Evolutionary conservation across 139 green algal species (phyloP).

Genomic region (Pleodorina starrii): DNA sequence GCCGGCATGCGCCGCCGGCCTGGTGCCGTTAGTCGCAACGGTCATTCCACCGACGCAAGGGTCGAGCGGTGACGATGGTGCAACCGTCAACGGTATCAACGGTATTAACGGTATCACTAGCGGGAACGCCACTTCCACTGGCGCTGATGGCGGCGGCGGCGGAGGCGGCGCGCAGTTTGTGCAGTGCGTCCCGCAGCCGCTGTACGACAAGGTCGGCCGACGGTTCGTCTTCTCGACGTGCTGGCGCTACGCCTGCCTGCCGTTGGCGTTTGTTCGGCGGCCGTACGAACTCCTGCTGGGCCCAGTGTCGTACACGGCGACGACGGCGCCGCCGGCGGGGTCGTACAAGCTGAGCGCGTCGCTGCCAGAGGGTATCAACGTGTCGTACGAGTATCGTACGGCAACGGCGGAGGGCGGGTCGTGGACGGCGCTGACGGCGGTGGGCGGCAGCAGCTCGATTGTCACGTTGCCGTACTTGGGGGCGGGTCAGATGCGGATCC

Average conservation of each 20-base stretch:
- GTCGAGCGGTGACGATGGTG: too few species aligned
- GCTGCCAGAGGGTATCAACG: neutral
- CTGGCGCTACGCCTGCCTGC: slow-evolving; percentile 44
- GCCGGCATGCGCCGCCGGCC: neutral
- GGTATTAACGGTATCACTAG: neutral
- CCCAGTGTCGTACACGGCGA: neutral
- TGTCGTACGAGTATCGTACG: neutral
- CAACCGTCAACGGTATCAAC: neutral
- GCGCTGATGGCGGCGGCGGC: neutral
- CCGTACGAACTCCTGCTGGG: slow-evolving; percentile 25
- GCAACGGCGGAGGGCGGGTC: neutral
- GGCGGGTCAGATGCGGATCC: neutral
- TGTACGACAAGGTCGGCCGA: neutral
- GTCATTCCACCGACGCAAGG: neutral
- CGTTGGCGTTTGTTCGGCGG: neutral
- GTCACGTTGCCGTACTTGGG: neutral
- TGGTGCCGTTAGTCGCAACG: neutral
- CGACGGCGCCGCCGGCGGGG: neutral
- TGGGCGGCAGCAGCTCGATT: neutral
- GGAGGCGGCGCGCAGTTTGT: neutral
- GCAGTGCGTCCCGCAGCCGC: neutral
- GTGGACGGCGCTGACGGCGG: too few species aligned
- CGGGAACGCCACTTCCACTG: neutral
- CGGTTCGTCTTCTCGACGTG: neutral
- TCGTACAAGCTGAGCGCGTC: neutral